A percentile compares a stretch with the other conserved stretches of the same genome.
phyloP scores from a whole-genome alignment of 2,329 filamentous ascomycete species.

The Hypomyces rosellus region DNA sequence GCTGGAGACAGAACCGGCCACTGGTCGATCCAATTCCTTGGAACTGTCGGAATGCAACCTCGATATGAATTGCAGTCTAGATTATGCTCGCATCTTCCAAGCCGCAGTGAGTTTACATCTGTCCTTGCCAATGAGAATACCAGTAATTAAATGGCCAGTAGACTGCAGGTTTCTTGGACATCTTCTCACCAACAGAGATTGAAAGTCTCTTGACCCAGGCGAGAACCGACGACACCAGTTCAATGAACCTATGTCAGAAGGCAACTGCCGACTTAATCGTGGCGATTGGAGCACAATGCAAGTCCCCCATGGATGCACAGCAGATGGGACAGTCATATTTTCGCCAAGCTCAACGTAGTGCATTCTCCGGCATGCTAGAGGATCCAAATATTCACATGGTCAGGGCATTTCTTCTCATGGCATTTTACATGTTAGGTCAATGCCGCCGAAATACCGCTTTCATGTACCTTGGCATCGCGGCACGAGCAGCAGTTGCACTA shows the following conservation, averaged over 20 bases:
- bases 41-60: slow-evolving; percentile 9
- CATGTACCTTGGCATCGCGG: slow-evolving; percentile 56
- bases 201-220: slow-evolving; percentile 17
- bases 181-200: slow-evolving; percentile 25
- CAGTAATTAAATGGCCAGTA: slow-evolving; percentile 9
- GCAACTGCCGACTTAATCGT: slow-evolving; percentile 35
- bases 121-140: background rate
- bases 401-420: slow-evolving; percentile 47
- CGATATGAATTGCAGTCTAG: slow-evolving; percentile 13
- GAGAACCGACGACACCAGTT: slow-evolving; percentile 6
- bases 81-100: slow-evolving; percentile 14
- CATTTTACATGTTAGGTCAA: slow-evolving; percentile 53
- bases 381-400: slow-evolving; percentile 49
- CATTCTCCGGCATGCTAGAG: slow-evolving; percentile 45
- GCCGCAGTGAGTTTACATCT: slow-evolving; percentile 14
- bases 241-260: slow-evolving; percentile 6
- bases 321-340: slow-evolving; percentile 35
- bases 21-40: slow-evolving; percentile 2
- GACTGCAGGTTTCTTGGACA: slow-evolving; percentile 29
- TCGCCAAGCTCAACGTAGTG: slow-evolving; percentile 38
- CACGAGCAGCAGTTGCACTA: slow-evolving; percentile 49
- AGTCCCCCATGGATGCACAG: slow-evolving; percentile 22
- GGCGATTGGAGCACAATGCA: slow-evolving; percentile 47
- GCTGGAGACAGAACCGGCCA: slow-evolving; percentile 39
- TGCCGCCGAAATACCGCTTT: slow-evolving; percentile 55